Percentiles rank a stretch among this genome's conserved stretches.
Evolutionary conservation across 2,329 filamentous ascomycete species (phyloP).

Genomic region (Verruconis gallopava): DNA sequence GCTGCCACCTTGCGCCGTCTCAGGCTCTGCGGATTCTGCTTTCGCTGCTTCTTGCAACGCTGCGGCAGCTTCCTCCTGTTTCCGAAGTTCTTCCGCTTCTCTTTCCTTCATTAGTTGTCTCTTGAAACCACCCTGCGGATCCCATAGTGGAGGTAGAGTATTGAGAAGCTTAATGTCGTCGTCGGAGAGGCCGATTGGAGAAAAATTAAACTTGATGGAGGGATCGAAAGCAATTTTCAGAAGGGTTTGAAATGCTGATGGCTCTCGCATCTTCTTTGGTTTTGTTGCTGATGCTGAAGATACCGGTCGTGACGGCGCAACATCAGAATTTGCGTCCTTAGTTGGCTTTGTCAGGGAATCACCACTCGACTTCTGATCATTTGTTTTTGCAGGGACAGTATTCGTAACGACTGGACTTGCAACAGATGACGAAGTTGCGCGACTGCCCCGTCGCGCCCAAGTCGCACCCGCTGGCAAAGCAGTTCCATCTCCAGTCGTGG

Average conservation of each 20-base stretch:
- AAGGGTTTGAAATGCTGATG: slow-evolving; percentile 2
- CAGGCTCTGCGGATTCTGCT: slow-evolving; percentile 33
- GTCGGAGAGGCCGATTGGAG: slow-evolving; percentile 29
- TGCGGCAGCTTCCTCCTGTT: slow-evolving; percentile 40
- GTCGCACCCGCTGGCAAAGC: slow-evolving; percentile 88
- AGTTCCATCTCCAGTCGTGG: slow-evolving; percentile 60
- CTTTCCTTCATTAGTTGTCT: slow-evolving; percentile 58
- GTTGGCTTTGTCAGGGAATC: background rate
- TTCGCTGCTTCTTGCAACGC: slow-evolving; percentile 32
- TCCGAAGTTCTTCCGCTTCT: slow-evolving; percentile 44
- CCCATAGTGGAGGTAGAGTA: slow-evolving; percentile 65
- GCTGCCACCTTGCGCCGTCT: slow-evolving; percentile 64
- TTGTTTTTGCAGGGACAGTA: slow-evolving; percentile 26
- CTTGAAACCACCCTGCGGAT: slow-evolving; percentile 68
- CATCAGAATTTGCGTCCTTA: slow-evolving; percentile 1
- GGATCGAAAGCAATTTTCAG: slow-evolving; percentile 14
- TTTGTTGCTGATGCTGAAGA: slow-evolving; percentile 10
- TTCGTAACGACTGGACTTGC: slow-evolving; percentile 59
- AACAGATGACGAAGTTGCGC: slow-evolving; percentile 67
- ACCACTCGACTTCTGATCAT: background rate
- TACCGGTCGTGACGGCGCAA: slow-evolving; percentile 8
- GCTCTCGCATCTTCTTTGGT: slow-evolving; percentile 10
- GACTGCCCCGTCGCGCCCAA: slow-evolving; percentile 75
- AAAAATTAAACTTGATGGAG: slow-evolving; percentile 43
- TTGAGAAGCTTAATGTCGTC: slow-evolving; percentile 40